phyloP scores from a whole-genome alignment of 2,329 filamentous ascomycete genomes.

The Arthroderma uncinatum region DNA sequence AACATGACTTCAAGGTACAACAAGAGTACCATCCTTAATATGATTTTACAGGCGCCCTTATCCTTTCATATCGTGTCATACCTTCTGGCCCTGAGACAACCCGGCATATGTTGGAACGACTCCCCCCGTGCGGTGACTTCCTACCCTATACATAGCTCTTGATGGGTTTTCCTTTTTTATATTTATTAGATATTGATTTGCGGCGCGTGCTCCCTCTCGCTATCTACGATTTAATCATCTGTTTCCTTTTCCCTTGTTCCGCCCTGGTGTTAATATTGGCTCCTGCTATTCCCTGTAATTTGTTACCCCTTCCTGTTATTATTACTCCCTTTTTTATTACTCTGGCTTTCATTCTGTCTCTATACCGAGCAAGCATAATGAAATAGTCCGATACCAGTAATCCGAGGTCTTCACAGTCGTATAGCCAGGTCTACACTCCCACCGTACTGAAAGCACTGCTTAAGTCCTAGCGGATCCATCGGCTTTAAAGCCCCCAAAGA shows the following conservation, averaged over 20 bases:
- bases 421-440: too few species aligned
- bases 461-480: too few species aligned
- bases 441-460: too few species aligned
- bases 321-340: neutral
- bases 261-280: slow-evolving; percentile 1
- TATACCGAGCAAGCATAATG: neutral
- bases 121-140: neutral
- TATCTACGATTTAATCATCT: slow-evolving; percentile 5
- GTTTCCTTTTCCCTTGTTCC: neutral
- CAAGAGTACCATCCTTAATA: neutral
- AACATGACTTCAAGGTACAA: neutral
- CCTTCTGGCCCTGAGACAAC: neutral
- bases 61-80: neutral
- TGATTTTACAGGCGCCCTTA: neutral
- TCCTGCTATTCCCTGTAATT: slow-evolving; percentile 1
- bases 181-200: slow-evolving; percentile 13
- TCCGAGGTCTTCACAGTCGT: neutral
- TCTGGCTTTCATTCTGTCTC: neutral
- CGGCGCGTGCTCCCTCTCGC: neutral
- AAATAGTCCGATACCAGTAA: neutral
- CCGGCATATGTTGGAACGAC: neutral
- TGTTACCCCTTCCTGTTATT: neutral
- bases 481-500: too few species aligned
- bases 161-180: slow-evolving; percentile 15
- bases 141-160: slow-evolving; percentile 1